Conservation (phyloP, 257 asterid genomes). For the Nicotiana noctiflora region DNA sequence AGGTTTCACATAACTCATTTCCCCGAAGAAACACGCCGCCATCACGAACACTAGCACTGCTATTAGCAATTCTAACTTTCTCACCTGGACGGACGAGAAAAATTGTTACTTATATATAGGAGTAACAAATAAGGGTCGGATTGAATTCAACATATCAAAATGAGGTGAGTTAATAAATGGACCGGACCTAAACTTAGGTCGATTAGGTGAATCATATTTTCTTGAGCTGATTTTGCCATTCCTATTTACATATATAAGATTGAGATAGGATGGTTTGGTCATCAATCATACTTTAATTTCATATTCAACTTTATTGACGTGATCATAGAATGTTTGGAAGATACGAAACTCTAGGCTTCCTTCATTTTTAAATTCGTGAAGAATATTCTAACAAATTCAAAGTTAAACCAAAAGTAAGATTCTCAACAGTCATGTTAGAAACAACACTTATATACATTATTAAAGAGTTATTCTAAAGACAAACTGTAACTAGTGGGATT, state of each 20-base stretch:
- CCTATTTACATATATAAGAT: too few relatives aligned
- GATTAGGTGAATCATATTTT: too few relatives aligned
- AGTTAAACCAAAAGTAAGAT: neutral
- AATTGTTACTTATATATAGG: too few relatives aligned
- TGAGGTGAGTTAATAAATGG: too few relatives aligned
- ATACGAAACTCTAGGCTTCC: neutral
- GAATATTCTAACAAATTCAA: neutral
- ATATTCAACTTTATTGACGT: neutral
- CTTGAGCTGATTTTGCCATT: too few relatives aligned
- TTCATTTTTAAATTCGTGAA: neutral
- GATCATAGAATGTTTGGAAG: neutral
- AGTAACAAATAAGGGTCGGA: too few relatives aligned
- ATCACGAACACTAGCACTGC: slow-evolving; percentile 63
- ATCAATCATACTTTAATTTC: neutral
- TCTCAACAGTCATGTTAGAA: neutral
- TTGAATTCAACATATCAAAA: too few relatives aligned
- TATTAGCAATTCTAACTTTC: slow-evolving; percentile 74
- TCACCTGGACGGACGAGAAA: slow-evolving; percentile 29
- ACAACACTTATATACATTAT: neutral
- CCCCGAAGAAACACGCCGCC: slow-evolving; percentile 94
- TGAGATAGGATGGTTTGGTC: neutral
- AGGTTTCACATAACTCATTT: slow-evolving; percentile 68
- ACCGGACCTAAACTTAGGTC: too few relatives aligned
- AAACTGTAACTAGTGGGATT: neutral
- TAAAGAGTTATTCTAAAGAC: too few relatives aligned